Conservation (phyloP, 768 basidiomycete genomes). For the Termitomyces sp. region DNA sequence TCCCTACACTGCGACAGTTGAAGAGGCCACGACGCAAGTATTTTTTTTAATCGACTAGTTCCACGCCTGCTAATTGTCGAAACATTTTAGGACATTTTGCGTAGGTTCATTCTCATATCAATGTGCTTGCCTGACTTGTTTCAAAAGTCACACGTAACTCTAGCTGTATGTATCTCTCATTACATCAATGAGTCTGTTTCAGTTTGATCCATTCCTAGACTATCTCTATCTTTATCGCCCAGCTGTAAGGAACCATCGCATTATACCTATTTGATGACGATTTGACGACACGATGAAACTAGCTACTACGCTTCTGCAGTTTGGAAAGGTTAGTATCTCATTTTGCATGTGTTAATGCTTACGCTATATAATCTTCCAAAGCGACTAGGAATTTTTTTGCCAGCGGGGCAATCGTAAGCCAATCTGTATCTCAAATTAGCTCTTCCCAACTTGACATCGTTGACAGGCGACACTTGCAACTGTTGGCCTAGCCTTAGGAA, state of each 20-base stretch:
- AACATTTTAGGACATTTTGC: slow-evolving; percentile 8
- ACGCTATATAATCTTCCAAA: neutral
- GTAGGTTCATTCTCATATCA: neutral
- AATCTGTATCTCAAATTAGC: too few relatives aligned
- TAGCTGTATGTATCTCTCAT: slow-evolving; percentile 8
- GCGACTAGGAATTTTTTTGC: slow-evolving; percentile 9
- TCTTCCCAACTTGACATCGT: neutral
- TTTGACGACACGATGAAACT: neutral
- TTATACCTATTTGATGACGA: neutral
- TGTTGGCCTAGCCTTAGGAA: slow-evolving; percentile 10
- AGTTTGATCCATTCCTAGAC: neutral
- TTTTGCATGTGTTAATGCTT: neutral
- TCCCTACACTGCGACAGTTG: slow-evolving; percentile 12
- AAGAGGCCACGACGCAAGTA: slow-evolving; percentile 12
- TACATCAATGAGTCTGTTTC: neutral
- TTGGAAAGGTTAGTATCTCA: slow-evolving; percentile 7
- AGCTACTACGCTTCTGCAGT: slow-evolving; percentile 11
- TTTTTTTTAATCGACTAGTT: neutral
- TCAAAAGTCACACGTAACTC: slow-evolving; percentile 8
- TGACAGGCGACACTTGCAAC: slow-evolving; percentile 8
- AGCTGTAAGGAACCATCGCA: slow-evolving; percentile 1
- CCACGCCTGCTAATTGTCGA: neutral
- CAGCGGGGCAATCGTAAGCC: slow-evolving; percentile 6
- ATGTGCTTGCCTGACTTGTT: neutral
- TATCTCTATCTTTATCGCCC: slow-evolving; percentile 9